Base-by-base conservation (phyloP, 1,139 yeast species). In the Nakaseomyces kungkrabaensis region DNA sequence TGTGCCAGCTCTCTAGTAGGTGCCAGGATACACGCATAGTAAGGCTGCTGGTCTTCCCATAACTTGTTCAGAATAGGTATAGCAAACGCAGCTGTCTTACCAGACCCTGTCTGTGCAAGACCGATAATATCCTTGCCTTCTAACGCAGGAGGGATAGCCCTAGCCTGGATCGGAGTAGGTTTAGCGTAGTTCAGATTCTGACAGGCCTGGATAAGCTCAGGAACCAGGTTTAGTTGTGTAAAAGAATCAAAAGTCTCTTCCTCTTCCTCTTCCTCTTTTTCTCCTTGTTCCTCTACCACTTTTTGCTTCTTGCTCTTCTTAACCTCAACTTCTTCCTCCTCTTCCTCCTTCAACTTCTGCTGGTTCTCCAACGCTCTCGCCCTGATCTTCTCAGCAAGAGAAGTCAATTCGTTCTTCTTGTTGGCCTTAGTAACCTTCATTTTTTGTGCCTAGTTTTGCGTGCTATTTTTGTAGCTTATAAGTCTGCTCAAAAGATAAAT, bases 1-100 rank as follows among this genome's bases (percentile, higher is more conserved):
- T 85, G 89, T 0, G 98, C 98, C 65, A 92, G 73, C 70, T 92
- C 99, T 72, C 99, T 81, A 0, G 99, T 92, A 31, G 99, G 99
- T 0, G 97, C 95, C 59, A 92, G 69, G 1, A 92, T 94, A 57
- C 94, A 80, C 6, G 95, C 95, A 67, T 81, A 92, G 61, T 86
- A 85, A 2, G 97, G 92, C 5, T 82, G 75, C 59, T 92, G 96
- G 24, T 85, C 88, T 53, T 86, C 81, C 88, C 96, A 90, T 48
- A 92, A 73, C 0, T 89, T 82, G 67, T 94, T 97, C 42, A 92
- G 73, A 44, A 92, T 88, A 1, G 98, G 98, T 51, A 85, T 81
- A 22, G 92, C 90, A 71, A 84, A 85, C 0, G 94, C 94, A 0
- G 92, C 94, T 0, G 94, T 85, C 65, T 85, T 85, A 60, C 94